Evolutionary conservation across 2,329 filamentous ascomycete genomes (phyloP).

Genomic region (Bimuria novae-zelandiae): DNA sequence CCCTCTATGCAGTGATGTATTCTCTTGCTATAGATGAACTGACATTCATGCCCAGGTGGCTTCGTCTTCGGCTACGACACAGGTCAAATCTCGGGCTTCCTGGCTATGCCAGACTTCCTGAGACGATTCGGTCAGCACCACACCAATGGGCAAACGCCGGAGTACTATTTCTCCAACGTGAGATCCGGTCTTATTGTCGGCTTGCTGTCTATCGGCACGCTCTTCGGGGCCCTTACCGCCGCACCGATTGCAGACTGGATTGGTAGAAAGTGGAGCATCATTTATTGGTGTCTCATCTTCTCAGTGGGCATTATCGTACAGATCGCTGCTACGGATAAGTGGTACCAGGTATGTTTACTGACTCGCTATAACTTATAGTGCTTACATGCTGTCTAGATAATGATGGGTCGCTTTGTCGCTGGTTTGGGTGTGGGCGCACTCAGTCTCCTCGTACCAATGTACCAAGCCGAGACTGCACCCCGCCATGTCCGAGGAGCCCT

Average conservation of each 20-base stretch:
- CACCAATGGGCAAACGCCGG: background rate
- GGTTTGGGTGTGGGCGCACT: constrained; percentile 68
- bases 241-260: constrained; percentile 64
- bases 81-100: constrained; percentile 38
- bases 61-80: constrained; percentile 37
- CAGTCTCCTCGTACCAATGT: constrained; percentile 62
- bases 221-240: constrained; percentile 67
- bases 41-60: constrained; percentile 28
- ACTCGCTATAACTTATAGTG: too few relatives aligned
- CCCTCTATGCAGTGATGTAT: background rate
- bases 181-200: constrained; percentile 37
- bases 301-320: constrained; percentile 68
- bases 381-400: too few relatives aligned
- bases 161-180: constrained; percentile 33
- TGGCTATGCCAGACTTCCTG: constrained; percentile 37
- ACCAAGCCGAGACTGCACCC: constrained; percentile 68
- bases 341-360: constrained; percentile 63
- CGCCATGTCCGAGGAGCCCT: constrained; percentile 66
- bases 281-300: constrained; percentile 62
- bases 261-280: constrained; percentile 65
- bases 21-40: background rate
- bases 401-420: constrained; percentile 62
- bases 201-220: constrained; percentile 70
- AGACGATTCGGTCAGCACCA: constrained; percentile 25
- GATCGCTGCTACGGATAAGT: constrained; percentile 59